Evolutionary conservation across 2,329 filamentous ascomycete species (phyloP).

Genomic region (Monilinia polystroma): DNA sequence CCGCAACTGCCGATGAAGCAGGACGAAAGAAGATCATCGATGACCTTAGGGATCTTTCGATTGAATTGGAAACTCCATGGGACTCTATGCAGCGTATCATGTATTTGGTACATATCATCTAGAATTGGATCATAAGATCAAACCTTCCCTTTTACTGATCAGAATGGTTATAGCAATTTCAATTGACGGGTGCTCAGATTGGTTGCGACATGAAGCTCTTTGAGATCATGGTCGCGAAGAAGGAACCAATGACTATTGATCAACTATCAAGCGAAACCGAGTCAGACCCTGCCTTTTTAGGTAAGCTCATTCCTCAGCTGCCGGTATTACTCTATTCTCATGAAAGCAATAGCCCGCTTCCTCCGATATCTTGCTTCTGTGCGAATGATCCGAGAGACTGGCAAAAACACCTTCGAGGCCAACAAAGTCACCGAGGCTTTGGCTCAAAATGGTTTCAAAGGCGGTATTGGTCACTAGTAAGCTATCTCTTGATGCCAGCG

Average conservation of each 20-base stretch:
- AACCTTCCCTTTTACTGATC: background rate
- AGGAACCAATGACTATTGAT: slow-evolving; percentile 12
- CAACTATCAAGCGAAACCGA: slow-evolving; percentile 5
- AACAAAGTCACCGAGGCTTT: slow-evolving; percentile 9
- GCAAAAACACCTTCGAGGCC: slow-evolving; percentile 13
- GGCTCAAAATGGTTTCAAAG: slow-evolving; percentile 1
- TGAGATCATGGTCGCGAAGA: slow-evolving; percentile 1
- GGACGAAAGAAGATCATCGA: slow-evolving; percentile 20
- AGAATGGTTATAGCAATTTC: slow-evolving; percentile 10
- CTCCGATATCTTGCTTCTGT: slow-evolving; percentile 22
- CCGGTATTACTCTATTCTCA: background rate
- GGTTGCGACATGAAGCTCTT: slow-evolving; percentile 18
- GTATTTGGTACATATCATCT: slow-evolving; percentile 7
- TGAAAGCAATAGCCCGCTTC: background rate
- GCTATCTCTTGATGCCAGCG: background rate
- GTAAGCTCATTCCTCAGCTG: background rate
- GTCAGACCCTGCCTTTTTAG: slow-evolving; percentile 14
- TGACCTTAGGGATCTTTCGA: slow-evolving; percentile 16
- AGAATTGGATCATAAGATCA: background rate
- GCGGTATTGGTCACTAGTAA: slow-evolving; percentile 13
- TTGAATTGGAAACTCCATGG: slow-evolving; percentile 22
- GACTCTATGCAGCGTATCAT: slow-evolving; percentile 22
- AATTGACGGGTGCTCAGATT: slow-evolving; percentile 17
- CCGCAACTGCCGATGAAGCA: slow-evolving; percentile 11
- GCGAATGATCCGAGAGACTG: slow-evolving; percentile 15